A percentile compares a stretch with the other conserved stretches of the same genome.
These are phyloP conservation scores for Phytopythium mirpurense DNA, from an alignment of 352 stramenopile genomes.

Conservation along the genomic window DNA sequence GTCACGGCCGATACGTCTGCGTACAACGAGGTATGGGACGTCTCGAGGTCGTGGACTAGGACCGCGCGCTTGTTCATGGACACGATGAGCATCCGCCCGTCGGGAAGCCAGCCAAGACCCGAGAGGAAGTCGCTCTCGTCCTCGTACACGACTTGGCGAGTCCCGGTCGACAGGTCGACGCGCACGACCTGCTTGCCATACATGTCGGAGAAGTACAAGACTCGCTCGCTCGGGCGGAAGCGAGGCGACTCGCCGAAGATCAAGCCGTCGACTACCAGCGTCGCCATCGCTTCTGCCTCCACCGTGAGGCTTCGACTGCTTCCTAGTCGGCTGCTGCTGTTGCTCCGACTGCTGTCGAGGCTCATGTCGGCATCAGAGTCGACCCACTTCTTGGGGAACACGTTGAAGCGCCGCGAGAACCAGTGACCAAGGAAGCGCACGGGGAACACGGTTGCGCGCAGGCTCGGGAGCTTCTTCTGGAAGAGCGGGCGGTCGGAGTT, in stretches of 20 bases:
- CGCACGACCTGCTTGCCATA: slow-evolving; percentile 49
- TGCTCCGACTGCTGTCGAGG: background rate
- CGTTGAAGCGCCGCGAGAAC: slow-evolving; percentile 16
- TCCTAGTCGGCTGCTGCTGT: background rate
- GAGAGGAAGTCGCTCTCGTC: slow-evolving; percentile 43
- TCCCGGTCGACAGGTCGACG: slow-evolving; percentile 39
- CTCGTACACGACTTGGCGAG: slow-evolving; percentile 35
- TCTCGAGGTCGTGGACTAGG: slow-evolving; percentile 30
- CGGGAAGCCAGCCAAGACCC: slow-evolving; percentile 55
- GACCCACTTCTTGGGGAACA: slow-evolving; percentile 9
- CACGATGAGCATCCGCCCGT: slow-evolving; percentile 53
- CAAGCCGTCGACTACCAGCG: slow-evolving; percentile 21
- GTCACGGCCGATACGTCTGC: slow-evolving; percentile 48
- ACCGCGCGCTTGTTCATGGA: slow-evolving; percentile 45
- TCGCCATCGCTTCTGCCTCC: slow-evolving; percentile 4
- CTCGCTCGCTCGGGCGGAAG: slow-evolving; percentile 40
- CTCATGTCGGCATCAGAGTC: background rate
- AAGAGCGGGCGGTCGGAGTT: slow-evolving; percentile 9
- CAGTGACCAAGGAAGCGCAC: slow-evolving; percentile 29
- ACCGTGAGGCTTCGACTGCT: too few relatives aligned
- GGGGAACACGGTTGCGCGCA: slow-evolving; percentile 25
- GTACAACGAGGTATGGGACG: slow-evolving; percentile 30
- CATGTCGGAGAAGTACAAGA: slow-evolving; percentile 72
- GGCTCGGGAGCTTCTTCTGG: slow-evolving; percentile 19
- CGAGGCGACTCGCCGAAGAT: slow-evolving; percentile 56